Evolutionary conservation across 1,284 basidiomycete species (phyloP), one percentile per base, ranked within the genome.

Genomic region (Taiwanofungus camphoratus): DNA sequence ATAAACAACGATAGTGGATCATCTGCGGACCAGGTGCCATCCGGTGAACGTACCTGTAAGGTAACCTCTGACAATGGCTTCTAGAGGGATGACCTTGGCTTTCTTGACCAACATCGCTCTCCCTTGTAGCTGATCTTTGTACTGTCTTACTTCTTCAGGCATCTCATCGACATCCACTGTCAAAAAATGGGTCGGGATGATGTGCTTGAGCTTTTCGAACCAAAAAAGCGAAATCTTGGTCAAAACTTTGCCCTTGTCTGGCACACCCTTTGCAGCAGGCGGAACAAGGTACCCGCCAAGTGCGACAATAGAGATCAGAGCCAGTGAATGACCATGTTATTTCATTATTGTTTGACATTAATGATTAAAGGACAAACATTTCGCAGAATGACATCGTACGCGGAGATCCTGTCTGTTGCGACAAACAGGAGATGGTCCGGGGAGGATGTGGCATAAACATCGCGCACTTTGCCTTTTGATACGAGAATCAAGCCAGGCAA

Each of bases 31-130:
- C n/a, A n/a, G n/a, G n/a, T n/a, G n/a, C n/a, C n/a, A n/a, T n/a
- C n/a, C n/a, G n/a, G n/a, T n/a, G n/a, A n/a, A 56, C 74, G 50
- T 45, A 87, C 94, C 94, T 21, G 95, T 91, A 48, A 99, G 75
- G 67, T 99, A 99, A 3, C 95, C 95, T 48, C 96, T 72, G 12
- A 99, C 95, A 56, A 99, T 99, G 3, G 90, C 93, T 66, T 99
- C 96, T n/a, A 99, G 76, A 35, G 91, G 92, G 22, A 99, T 71
- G 13, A 99, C 88, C 59, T 87, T 76, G 6, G 93, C 94, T 57
- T 87, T 92, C 60, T 72, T 79, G 11, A 99, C 95, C 39, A 98
- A 82, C 87, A 99, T 97, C 4, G 85, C 74, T 19, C 95, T 73
- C 1, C 87, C 94, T 45, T 86, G 77, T 13, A 99, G 76, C 66